phyloP scores from a whole-genome alignment of 768 basidiomycete genomes.

The Suillus ampliporus region DNA sequence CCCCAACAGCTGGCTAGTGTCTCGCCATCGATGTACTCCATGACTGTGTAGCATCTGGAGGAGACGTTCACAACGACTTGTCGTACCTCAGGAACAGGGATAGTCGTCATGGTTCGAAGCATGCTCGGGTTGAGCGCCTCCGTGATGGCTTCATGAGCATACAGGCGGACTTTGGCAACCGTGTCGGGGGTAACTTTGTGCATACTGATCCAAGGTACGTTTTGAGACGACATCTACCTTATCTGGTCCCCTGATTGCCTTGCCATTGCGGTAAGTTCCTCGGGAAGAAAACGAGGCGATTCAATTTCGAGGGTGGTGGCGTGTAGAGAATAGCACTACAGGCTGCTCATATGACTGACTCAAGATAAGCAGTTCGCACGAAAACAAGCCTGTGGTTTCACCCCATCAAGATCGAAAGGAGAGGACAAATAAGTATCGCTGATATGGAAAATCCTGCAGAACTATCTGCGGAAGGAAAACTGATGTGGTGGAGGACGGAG shows the following conservation, averaged over 20 bases:
- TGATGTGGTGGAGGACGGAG: not conserved
- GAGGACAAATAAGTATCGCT: too few relatives aligned
- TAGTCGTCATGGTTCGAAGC: not conserved
- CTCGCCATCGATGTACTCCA: conserved; percentile 34
- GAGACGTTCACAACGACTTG: not conserved
- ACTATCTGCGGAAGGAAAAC: not conserved
- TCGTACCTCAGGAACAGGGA: conserved; percentile 3
- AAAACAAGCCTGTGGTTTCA: not conserved
- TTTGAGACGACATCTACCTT: not conserved
- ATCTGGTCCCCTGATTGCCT: not conserved
- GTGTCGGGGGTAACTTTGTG: not conserved
- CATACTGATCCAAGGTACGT: not conserved
- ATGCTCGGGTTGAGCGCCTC: not conserved
- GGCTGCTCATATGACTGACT: not conserved
- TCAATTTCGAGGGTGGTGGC: conserved; percentile 5
- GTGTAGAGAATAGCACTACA: not conserved
- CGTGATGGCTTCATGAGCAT: not conserved
- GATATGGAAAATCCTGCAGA: not conserved
- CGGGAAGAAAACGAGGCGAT: not conserved
- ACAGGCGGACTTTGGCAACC: not conserved
- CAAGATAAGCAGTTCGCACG: not conserved
- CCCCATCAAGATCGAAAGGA: not conserved
- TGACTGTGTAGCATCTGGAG: not conserved
- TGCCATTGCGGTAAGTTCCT: conserved; percentile 1
- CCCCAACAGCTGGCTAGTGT: conserved; percentile 33